Percentiles rank a stretch among this genome's conserved stretches.
Conservation (phyloP, 257 asterid species). For the Lycium ferocissimum region DNA sequence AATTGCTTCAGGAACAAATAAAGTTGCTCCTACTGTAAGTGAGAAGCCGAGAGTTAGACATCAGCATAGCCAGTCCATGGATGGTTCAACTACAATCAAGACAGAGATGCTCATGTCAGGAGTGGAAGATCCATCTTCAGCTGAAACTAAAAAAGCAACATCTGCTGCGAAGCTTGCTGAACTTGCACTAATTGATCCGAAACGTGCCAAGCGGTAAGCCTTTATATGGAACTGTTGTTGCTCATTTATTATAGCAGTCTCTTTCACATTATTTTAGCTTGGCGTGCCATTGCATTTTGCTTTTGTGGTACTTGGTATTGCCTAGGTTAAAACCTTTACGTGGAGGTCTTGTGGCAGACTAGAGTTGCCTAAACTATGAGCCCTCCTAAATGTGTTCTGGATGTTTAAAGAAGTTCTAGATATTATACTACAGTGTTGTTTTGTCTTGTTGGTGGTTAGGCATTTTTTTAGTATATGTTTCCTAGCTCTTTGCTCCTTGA, state of each 20-base stretch:
- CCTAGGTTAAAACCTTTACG: background rate
- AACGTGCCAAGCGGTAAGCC: conserved; percentile 91
- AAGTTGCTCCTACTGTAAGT: conserved; percentile 40
- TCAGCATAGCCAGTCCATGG: conserved; percentile 99
- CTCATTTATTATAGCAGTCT: conserved; percentile 10
- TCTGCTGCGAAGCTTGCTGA: conserved; percentile 98
- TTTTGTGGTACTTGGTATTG: background rate
- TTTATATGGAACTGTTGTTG: conserved; percentile 20
- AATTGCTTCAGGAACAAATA: conserved; percentile 45
- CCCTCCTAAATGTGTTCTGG: background rate
- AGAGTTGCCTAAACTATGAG: background rate
- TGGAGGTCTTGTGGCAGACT: conserved; percentile 4
- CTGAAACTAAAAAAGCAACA: conserved; percentile 83
- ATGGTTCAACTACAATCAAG: conserved; percentile 86
- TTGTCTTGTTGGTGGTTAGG: conserved; percentile 19
- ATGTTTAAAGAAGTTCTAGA: background rate
- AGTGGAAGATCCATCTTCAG: conserved; percentile 71
- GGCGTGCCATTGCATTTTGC: background rate
- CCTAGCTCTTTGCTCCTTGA: background rate
- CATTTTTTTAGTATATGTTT: background rate
- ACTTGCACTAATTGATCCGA: conserved; percentile 94
- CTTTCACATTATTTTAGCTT: background rate
- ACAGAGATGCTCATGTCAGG: conserved; percentile 86
- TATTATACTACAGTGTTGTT: background rate
- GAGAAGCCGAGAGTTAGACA: conserved; percentile 86